Evolutionary conservation across 495 filamentous ascomycete species (phyloP).

Genomic region (Sabuloglossum arenarium): DNA sequence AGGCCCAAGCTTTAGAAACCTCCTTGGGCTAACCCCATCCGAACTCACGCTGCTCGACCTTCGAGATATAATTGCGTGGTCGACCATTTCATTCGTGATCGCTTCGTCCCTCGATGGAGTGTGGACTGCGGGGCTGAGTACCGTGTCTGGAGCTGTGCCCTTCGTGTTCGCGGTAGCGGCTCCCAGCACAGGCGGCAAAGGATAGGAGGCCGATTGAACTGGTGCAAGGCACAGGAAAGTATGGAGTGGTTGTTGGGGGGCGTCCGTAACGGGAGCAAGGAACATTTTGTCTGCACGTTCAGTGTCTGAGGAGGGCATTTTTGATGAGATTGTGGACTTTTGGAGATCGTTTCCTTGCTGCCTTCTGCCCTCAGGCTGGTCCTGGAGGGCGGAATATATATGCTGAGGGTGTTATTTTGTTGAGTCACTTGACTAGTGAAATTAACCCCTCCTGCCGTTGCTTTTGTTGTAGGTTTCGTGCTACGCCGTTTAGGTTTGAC

Average conservation of each 20-base stretch:
- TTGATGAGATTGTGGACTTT: background rate
- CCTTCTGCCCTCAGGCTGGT: background rate
- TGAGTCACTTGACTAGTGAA: background rate
- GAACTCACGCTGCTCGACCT: constrained; percentile 2
- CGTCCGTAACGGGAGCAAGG: background rate
- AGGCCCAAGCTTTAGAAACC: constrained; percentile 4
- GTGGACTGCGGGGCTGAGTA: background rate
- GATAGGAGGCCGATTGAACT: constrained; percentile 1
- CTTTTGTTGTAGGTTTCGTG: background rate
- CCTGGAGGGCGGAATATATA: background rate
- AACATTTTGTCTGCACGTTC: background rate
- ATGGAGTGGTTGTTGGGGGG: background rate
- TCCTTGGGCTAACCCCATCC: background rate
- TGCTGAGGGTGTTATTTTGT: background rate
- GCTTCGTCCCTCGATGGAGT: background rate
- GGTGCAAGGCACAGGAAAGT: constrained; percentile 1
- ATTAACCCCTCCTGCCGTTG: background rate
- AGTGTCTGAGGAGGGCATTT: background rate
- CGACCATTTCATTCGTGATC: background rate
- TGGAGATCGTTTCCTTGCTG: background rate
- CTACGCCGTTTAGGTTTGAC: background rate
- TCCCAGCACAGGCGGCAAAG: background rate
- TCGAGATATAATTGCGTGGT: background rate
- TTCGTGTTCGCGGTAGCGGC: background rate
- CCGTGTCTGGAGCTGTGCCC: background rate